Percentiles rank a stretch among this genome's conserved stretches.
Conservation (phyloP, 768 basidiomycete species). For the Dentipellis fragilis region DNA sequence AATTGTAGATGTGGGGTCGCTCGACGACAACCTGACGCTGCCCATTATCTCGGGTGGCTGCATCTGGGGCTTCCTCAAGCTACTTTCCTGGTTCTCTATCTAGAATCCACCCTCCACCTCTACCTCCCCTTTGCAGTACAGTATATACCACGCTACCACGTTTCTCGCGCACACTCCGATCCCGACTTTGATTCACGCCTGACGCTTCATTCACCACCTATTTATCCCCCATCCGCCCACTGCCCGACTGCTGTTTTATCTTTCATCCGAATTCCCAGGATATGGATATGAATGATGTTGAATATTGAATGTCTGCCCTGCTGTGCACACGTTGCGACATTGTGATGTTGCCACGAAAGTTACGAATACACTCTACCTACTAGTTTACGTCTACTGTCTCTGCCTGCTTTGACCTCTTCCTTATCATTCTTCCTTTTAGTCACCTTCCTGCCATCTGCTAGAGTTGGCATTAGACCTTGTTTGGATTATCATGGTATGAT, state of each 20-base stretch:
- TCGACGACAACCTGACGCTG: constrained; percentile 87
- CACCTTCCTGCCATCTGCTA: no score
- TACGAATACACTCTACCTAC: not conserved
- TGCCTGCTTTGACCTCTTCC: no score
- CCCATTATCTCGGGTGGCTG: constrained; percentile 80
- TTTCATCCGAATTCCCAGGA: no score
- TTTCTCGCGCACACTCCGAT: not conserved
- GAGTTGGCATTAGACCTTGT: no score
- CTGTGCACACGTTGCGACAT: not conserved
- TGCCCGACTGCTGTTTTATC: no score
- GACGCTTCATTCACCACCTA: no score
- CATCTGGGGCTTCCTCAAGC: constrained; percentile 45
- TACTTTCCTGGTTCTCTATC: constrained; percentile 25
- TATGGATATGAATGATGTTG: no score
- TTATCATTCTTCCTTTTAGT: no score
- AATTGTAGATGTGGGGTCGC: constrained; percentile 59
- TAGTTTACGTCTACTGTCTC: no score
- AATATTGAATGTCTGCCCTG: not conserved
- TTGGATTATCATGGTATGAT: no score
- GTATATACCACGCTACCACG: not conserved
- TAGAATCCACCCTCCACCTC: not conserved
- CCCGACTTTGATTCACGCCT: not conserved
- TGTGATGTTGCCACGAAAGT: not conserved
- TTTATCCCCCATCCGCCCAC: no score
- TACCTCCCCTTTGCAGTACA: not conserved